Base-by-base conservation (phyloP, 768 basidiomycete species). In the Butyriboletus loyo region DNA sequence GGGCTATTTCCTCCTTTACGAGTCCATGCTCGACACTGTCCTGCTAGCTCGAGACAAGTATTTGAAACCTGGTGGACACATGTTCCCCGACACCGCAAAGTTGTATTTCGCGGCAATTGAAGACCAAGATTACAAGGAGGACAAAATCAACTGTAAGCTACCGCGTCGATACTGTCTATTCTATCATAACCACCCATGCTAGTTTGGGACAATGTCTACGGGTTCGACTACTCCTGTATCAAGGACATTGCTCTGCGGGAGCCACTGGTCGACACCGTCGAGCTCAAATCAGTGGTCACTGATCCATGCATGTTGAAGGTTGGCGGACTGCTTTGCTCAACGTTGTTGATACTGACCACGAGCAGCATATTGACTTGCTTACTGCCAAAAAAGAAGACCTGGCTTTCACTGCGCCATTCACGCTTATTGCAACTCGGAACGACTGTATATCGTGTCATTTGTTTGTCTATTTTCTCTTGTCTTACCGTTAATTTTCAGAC, bases 171-270 rank as follows among this genome's bases (percentile, higher is more conserved):
- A 7, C 1, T 11, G 14, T 39, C 30, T 19, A 11, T 54, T 32
- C 40, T 31, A 14, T 15, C 42, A 27, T 54, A n/a, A 63, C 48
- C 47, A 45, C 24, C 17, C 22, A 14, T 36, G 17, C 5, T 61
- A 98, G 96, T 96, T 78, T 99, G 97, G 97, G 94, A 98, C 66
- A 94, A 98, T 63, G 97, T 99, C 21, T 99, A 99, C 72, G 97
- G 97, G 24, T 98, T 99, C 72, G 95, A 99, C 73, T 99, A 92
- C 73, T 97, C 94, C 36, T 98, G 97, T 70, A 98, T 99, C 79
- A 98, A 98, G 74, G 93, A 97, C 69, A 97, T 99, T 60, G 97
- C 97, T 2, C 75, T 99, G 50, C 82, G 90, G 28, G 97, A 99
- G 68, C 97, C 97, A 39, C 78, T 99, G 41, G 97, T 99, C 30